Conservation (phyloP, 2,329 filamentous ascomycete genomes). For the Verticillium nubilum region DNA sequence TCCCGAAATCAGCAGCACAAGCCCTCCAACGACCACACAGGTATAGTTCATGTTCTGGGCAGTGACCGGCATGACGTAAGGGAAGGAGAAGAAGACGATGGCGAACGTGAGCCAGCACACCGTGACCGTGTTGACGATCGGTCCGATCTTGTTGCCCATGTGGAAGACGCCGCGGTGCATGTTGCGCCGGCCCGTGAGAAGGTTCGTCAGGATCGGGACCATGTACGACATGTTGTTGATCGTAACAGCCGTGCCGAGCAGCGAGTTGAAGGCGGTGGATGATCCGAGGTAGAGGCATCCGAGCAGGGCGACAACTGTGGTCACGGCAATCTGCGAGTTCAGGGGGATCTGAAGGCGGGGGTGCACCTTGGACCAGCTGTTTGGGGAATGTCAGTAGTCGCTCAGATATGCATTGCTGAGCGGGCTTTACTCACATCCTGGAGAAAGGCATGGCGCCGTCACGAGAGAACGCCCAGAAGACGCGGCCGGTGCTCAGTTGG, state of each 20-base stretch:
- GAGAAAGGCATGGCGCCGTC: slow-evolving; percentile 35
- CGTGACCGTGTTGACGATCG: slow-evolving; percentile 28
- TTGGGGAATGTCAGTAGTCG: not conserved
- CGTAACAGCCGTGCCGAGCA: slow-evolving; percentile 30
- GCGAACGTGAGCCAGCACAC: slow-evolving; percentile 32
- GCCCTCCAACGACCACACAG: slow-evolving; percentile 36
- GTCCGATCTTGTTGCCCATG: slow-evolving; percentile 24
- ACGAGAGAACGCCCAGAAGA: slow-evolving; percentile 37
- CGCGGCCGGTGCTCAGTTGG: slow-evolving; percentile 26
- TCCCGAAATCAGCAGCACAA: slow-evolving; percentile 25
- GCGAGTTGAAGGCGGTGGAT: slow-evolving; percentile 37
- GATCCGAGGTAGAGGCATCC: slow-evolving; percentile 38
- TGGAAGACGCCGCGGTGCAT: slow-evolving; percentile 33
- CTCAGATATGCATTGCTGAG: slow-evolving; percentile 13
- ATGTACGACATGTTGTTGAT: slow-evolving; percentile 40
- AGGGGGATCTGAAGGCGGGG: slow-evolving; percentile 27
- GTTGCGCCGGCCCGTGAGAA: slow-evolving; percentile 30
- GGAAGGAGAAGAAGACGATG: slow-evolving; percentile 38
- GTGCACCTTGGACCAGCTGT: slow-evolving; percentile 30
- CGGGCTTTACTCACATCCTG: slow-evolving; percentile 13
- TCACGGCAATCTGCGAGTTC: slow-evolving; percentile 28
- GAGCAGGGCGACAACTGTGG: slow-evolving; percentile 27
- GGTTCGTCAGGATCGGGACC: slow-evolving; percentile 38
- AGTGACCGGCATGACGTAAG: slow-evolving; percentile 31
- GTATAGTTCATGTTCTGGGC: slow-evolving; percentile 42